Conservation (phyloP, 345 rosid species). For the Chamaenerion angustifolium region DNA sequence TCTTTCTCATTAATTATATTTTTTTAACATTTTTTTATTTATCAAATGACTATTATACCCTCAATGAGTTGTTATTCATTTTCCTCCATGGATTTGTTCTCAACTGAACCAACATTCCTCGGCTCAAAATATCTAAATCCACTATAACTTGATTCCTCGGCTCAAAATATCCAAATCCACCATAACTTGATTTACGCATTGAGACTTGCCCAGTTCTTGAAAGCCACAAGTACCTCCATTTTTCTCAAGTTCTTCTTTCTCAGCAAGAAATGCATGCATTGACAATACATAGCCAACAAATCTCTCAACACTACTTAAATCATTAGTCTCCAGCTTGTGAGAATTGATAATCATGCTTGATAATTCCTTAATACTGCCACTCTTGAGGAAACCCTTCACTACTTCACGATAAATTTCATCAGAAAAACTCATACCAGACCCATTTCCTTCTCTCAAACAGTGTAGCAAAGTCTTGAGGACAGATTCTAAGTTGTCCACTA, state of each 20-base stretch:
- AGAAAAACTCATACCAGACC: conserved; percentile 18
- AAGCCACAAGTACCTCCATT: conserved; percentile 86
- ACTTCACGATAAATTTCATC: conserved; percentile 48
- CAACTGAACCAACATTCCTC: too few species aligned
- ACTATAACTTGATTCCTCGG: too few species aligned
- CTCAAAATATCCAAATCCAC: neutral
- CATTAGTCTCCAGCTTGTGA: conserved; percentile 47
- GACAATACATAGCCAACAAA: conserved; percentile 61
- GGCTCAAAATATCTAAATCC: too few species aligned
- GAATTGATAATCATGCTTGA: conserved; percentile 57
- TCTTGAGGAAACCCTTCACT: conserved; percentile 53
- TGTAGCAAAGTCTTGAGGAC: conserved; percentile 29
- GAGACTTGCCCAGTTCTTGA: conserved; percentile 96
- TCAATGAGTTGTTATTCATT: too few species aligned
- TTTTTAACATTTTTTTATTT: too few species aligned
- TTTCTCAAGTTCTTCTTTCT: conserved; percentile 75
- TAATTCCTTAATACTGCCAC: conserved; percentile 45
- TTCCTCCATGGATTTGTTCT: too few species aligned
- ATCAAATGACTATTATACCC: too few species aligned
- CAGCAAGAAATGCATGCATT: conserved; percentile 57
- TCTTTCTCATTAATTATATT: too few species aligned
- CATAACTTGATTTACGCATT: conserved; percentile 31
- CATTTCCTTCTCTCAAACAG: conserved; percentile 26
- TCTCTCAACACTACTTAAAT: conserved; percentile 15
- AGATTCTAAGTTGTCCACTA: conserved; percentile 39